Evolutionary conservation across 805 yeast species (phyloP).

Genomic region (Lachancea cidri): DNA sequence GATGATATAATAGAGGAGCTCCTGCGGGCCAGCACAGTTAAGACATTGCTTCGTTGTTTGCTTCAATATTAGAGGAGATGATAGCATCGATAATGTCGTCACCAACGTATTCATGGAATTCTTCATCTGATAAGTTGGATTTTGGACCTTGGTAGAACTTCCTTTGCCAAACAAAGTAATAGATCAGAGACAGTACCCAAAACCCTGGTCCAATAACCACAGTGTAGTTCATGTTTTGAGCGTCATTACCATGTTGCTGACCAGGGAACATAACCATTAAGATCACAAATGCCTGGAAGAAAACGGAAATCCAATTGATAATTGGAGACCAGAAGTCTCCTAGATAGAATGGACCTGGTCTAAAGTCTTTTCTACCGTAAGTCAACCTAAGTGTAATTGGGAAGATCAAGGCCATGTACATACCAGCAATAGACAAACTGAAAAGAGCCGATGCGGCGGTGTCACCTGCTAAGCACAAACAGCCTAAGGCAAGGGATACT

Average conservation of each 20-base stretch:
- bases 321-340: constrained; percentile 46
- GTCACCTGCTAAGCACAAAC: constrained; percentile 36
- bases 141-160: constrained; percentile 55
- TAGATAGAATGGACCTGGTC: constrained; percentile 60
- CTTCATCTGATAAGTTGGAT: constrained; percentile 20
- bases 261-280: constrained; percentile 57
- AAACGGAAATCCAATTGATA: constrained; percentile 42
- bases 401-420: constrained; percentile 37
- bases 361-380: constrained; percentile 43
- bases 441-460: constrained; percentile 41
- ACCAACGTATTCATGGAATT: constrained; percentile 23
- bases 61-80: constrained; percentile 6
- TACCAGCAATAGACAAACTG: constrained; percentile 37
- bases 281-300: constrained; percentile 48
- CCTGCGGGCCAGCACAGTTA: constrained; percentile 1
- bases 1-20: background rate
- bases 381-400: constrained; percentile 36
- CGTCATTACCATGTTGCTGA: constrained; percentile 25
- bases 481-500: constrained; percentile 34
- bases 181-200: constrained; percentile 48
- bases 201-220: constrained; percentile 58
- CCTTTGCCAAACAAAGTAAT: constrained; percentile 49
- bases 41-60: constrained; percentile 4
- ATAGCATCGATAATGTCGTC: constrained; percentile 17
- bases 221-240: constrained; percentile 61